phyloP scores from a whole-genome alignment of 768 basidiomycete species.

The Amanita pseudoporphyria region DNA sequence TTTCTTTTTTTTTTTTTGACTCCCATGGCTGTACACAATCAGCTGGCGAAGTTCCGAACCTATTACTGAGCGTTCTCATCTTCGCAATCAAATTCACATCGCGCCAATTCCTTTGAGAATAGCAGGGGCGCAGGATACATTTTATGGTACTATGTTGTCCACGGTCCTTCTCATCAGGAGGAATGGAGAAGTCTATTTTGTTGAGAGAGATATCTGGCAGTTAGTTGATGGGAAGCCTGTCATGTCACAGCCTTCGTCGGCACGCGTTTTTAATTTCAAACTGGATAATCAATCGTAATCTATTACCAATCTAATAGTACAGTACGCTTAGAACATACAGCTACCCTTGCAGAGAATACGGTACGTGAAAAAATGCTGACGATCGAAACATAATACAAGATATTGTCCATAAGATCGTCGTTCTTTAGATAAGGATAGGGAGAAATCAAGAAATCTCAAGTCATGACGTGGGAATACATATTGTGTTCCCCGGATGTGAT shows the following conservation, averaged over 20 bases:
- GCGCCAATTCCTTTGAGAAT: constrained; percentile 35
- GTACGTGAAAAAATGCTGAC: not conserved
- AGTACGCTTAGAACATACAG: constrained; percentile 12
- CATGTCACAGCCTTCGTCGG: constrained; percentile 28
- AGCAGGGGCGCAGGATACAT: constrained; percentile 15
- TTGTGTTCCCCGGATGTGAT: constrained; percentile 41
- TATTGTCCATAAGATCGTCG: constrained; percentile 3
- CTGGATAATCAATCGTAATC: constrained; percentile 16
- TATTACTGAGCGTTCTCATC: constrained; percentile 39
- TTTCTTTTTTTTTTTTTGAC: too few species aligned
- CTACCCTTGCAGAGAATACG: constrained; percentile 6
- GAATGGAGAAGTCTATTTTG: constrained; percentile 50
- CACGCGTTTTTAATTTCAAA: constrained; percentile 45
- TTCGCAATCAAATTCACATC: constrained; percentile 57
- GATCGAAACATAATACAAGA: constrained; percentile 3
- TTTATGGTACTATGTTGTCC: constrained; percentile 65
- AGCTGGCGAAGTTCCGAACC: constrained; percentile 39
- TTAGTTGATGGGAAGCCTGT: constrained; percentile 30
- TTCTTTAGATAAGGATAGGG: constrained; percentile 5
- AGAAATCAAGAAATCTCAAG: constrained; percentile 18
- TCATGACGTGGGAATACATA: constrained; percentile 51
- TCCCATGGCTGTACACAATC: constrained; percentile 13
- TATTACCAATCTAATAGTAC: constrained; percentile 12
- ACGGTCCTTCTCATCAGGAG: constrained; percentile 60
- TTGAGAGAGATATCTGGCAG: constrained; percentile 65